Base-by-base conservation (phyloP, 805 yeast species). In the Saturnispora silvae region DNA sequence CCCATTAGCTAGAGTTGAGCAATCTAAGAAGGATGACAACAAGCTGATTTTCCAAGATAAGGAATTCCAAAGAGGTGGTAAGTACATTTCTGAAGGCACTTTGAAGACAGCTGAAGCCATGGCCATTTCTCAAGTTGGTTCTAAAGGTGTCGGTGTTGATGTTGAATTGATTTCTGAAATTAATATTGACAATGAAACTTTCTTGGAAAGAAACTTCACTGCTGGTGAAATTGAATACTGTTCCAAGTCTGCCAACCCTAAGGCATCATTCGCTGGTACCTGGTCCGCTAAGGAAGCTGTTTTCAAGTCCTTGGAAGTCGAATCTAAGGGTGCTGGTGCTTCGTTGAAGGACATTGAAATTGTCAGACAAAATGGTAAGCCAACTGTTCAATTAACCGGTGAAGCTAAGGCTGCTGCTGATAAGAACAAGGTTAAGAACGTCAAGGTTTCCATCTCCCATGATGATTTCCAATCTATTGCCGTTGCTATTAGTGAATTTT, bases 261-360 rank as follows among this genome's bases (percentile, higher is more conserved):
- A 76, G 53, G 84, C 97, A 11, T 84, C 96, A 3, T 92, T 72
- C 62, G 86, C 98, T 20, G 99, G 99, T 33, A 81, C 94, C 31
- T 92, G 99, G 99, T 84, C 96, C 22, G 98, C 98, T 31, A 92
- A 92, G 65, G 99, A 92, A 67, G 98, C 99, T 30, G 96, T 87
- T 25, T 92, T 92, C 78, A 92, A 92, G 68, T 83, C 95, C 15
- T 68, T 92, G 54, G 87, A 92, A 44, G 94, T 84, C 45, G 72
- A 73, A 54, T 77, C 94, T 33, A 74, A 77, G 56, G 99, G 99
- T 42, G 96, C 89, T 13, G 98, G 97, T 44, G 97, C 98, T 27
- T 69, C 94, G 24, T 71, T 92, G 65, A 75, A 72, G 57, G 95
- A 85, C 43, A 94, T 92, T 61, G 97, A 89, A 65, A 83, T 92